Evolutionary conservation across 495 filamentous ascomycete species (phyloP).

Genomic region (Aspergillus nidulans): DNA sequence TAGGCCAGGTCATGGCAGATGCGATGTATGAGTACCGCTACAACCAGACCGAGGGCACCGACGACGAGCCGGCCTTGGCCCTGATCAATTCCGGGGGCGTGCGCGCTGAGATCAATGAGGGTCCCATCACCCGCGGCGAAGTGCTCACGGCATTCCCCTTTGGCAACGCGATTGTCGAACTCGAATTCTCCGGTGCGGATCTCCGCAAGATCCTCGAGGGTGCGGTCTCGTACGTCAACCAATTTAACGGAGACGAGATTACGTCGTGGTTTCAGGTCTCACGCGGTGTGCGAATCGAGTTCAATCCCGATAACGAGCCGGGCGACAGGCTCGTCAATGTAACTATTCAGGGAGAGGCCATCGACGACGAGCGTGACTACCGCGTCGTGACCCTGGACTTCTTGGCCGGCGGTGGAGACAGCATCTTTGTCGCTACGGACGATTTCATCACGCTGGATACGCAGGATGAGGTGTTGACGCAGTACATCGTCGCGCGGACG

Average conservation of each 20-base stretch:
- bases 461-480: constrained; percentile 3
- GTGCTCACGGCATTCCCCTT: constrained; percentile 5
- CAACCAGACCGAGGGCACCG: not conserved
- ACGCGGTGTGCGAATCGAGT: not conserved
- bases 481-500: constrained; percentile 1
- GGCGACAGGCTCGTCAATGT: constrained; percentile 3
- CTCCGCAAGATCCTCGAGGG: not conserved
- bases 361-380: constrained; percentile 1
- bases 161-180: constrained; percentile 4
- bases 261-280: not conserved
- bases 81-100: constrained; percentile 1
- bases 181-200: not conserved
- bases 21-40: constrained; percentile 1
- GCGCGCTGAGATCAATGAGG: not conserved
- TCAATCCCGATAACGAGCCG: not conserved
- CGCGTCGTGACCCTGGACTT: constrained; percentile 4
- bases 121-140: not conserved
- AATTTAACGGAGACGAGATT: constrained; percentile 1
- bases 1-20: constrained; percentile 3
- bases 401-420: constrained; percentile 1
- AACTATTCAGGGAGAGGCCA: not conserved
- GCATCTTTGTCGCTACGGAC: constrained; percentile 2
- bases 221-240: not conserved
- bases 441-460: constrained; percentile 3
- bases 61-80: not conserved